Conservation (phyloP, 768 basidiomycete genomes). For the Trametes punicea region DNA sequence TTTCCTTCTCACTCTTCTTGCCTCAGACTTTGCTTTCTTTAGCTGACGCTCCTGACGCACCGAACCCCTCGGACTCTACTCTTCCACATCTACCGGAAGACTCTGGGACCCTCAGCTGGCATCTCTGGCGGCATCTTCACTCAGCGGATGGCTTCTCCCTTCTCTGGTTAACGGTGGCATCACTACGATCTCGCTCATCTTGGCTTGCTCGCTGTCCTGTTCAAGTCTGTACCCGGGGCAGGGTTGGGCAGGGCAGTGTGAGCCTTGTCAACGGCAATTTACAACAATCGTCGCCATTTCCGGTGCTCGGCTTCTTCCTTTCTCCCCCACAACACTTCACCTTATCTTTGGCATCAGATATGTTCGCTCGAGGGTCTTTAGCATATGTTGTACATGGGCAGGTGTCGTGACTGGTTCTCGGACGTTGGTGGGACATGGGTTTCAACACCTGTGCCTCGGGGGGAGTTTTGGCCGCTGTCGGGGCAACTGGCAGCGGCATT, state of each 20-base stretch:
- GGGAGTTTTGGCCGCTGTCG: conserved; percentile 17
- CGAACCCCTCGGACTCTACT: not conserved
- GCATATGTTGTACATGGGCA: conserved; percentile 5
- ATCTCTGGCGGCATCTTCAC: not conserved
- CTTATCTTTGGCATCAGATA: no score
- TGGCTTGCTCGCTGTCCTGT: not conserved
- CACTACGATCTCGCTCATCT: not conserved
- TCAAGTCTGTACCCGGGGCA: not conserved
- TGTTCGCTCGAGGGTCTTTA: no score
- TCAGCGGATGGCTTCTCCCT: not conserved
- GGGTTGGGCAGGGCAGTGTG: not conserved
- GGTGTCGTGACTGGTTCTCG: conserved; percentile 10
- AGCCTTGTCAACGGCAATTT: no score
- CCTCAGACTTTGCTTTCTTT: not conserved
- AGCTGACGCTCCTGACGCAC: not conserved
- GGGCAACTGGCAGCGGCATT: conserved; percentile 17
- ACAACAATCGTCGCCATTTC: no score
- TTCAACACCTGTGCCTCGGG: conserved; percentile 5
- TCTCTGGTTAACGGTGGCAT: not conserved
- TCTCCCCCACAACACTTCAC: not conserved
- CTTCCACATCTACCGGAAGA: not conserved
- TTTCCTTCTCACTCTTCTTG: not conserved
- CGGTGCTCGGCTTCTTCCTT: no score
- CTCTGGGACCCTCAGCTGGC: not conserved
- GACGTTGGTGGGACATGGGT: conserved; percentile 14